Evolutionary conservation across 1,284 basidiomycete genomes (phyloP).

Genomic region (Ceratobasidium sp.): DNA sequence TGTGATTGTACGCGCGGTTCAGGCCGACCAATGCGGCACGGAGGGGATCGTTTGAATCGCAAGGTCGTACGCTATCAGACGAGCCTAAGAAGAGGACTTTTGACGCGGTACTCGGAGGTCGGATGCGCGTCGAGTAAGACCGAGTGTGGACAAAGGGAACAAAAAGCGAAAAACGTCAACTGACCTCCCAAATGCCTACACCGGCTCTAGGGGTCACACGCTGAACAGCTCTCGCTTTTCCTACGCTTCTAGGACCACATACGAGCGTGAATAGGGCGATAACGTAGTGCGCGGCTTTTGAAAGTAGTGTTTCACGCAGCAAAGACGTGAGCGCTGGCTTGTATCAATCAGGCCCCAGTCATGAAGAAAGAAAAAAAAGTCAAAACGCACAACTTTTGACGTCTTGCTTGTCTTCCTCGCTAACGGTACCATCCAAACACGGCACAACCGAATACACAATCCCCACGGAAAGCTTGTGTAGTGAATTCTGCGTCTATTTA

Average conservation of each 20-base stretch:
- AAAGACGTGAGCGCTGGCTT: constrained; percentile 1
- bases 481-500: too few species aligned
- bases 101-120: too few species aligned
- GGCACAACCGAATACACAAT: constrained; percentile 79
- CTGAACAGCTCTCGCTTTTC: constrained; percentile 75
- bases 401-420: constrained; percentile 65
- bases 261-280: constrained; percentile 38
- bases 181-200: constrained; percentile 85
- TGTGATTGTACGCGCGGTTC: too few species aligned
- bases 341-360: too few species aligned
- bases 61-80: too few species aligned
- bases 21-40: too few species aligned
- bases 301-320: constrained; percentile 74
- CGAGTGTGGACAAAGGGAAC: too few species aligned
- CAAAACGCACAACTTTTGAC: constrained; percentile 64
- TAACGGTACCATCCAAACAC: constrained; percentile 4
- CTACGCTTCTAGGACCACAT: constrained; percentile 67
- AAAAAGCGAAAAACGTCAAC: constrained; percentile 43
- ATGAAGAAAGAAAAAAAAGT: not conserved
- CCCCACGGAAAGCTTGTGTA: too few species aligned
- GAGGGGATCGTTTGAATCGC: too few species aligned
- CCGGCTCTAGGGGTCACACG: constrained; percentile 76
- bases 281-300: constrained; percentile 71
- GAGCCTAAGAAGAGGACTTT: too few species aligned
- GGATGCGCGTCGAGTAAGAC: too few species aligned